Conservation (phyloP, 2,329 filamentous ascomycete genomes). For the Fusarium sp. region DNA sequence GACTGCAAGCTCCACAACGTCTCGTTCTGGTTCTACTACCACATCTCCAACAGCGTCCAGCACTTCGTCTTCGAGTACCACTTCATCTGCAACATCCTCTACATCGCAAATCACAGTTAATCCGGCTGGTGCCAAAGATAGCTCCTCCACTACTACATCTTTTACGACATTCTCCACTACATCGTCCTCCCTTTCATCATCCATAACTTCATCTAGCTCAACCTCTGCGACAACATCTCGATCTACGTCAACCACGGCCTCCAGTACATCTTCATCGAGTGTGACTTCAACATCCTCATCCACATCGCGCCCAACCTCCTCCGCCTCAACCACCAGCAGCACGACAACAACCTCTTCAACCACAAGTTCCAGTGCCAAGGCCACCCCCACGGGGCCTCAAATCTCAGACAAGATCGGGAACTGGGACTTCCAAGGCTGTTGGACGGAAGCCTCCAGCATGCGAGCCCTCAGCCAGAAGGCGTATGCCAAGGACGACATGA, state of each 20-base stretch:
- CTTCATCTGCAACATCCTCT: background rate
- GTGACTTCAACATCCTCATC: background rate
- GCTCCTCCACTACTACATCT: background rate
- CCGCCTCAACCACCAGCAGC: background rate
- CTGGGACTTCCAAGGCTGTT: constrained; percentile 53
- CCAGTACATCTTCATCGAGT: constrained; percentile 31
- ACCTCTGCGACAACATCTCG: constrained; percentile 44
- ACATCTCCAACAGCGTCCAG: background rate
- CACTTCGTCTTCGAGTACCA: background rate
- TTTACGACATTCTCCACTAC: background rate
- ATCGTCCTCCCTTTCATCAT: background rate
- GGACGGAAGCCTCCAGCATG: constrained; percentile 47
- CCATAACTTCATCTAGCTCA: background rate
- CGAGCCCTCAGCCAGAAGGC: constrained; percentile 48
- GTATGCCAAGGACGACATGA: constrained; percentile 50
- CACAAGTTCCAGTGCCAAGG: constrained; percentile 25
- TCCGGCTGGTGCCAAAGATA: background rate
- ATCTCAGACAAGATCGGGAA: constrained; percentile 41
- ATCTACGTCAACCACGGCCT: constrained; percentile 39
- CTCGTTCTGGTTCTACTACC: background rate
- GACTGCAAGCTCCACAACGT: background rate
- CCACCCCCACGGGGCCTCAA: constrained; percentile 40
- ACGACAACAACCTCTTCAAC: constrained; percentile 39
- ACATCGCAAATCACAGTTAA: background rate
- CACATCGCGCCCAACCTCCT: background rate